Evolutionary conservation across 768 basidiomycete genomes (phyloP), one percentile per base, ranked within the genome.

Genomic region (Termitomyces eurrhizus): DNA sequence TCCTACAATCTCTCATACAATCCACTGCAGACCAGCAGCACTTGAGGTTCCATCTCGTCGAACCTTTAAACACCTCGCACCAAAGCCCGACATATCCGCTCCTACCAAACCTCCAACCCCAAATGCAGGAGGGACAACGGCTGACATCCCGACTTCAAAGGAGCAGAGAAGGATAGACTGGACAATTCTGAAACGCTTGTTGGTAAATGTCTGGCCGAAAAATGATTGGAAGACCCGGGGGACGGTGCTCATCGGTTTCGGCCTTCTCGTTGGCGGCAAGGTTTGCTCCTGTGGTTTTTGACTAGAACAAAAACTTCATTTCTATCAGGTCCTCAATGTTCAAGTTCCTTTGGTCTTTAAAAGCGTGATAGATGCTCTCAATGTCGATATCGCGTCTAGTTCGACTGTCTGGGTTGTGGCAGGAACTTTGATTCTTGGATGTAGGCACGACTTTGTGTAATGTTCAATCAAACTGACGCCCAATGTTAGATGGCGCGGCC

Each of bases 331-430:
- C 48, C 75, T 98, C 59, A 99, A 98, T 70, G 97, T 99, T 0
- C 96, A 98, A 80, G 95, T 99, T n/a, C 97, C 97, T 0, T 84
- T 93, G 65, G 77, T 98, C 62, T 99, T 99, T 83, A 98, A 98
- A 74, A 74, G 81, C 32, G 84, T 99, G 46, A 87, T 99, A 56
- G 96, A 99, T 70, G 74, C 91, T 1, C 78, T 99, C 63, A 97
- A 98, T 67, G 78, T 98, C 36, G 86, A 90, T 32, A 79, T 97
- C 37, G 83, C 88, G 13, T 74, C 86, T 13, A 71, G 79, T 7
- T 83, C 88, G 5, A 94, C 95, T 0, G 93, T 92, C 3, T 96
- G 94, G 92, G 80, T 95, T 3, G 77, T 99, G 26, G 93, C 89
- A 0, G 97, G 97, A n/a, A 86, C 90, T 2, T 77, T 93, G 59